Conservation (phyloP, 2,329 filamentous ascomycete species). For the Hypomyces rosellus region DNA sequence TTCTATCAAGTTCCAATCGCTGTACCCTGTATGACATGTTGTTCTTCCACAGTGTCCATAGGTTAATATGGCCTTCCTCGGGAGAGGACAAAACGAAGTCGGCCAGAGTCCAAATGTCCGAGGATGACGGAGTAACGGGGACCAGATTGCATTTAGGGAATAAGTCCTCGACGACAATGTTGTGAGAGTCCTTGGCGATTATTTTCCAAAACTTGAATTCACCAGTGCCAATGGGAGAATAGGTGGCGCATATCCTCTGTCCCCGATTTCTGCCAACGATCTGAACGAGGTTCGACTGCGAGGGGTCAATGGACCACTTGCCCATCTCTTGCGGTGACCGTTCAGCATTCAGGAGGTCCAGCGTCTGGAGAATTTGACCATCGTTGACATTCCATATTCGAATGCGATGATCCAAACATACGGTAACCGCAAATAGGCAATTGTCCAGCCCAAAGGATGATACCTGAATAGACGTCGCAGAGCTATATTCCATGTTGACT, state of each 20-base stretch:
- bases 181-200: conserved; percentile 59
- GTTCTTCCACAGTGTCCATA: conserved; percentile 83
- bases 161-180: conserved; percentile 62
- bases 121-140: conserved; percentile 63
- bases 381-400: conserved; percentile 84
- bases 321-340: conserved; percentile 60
- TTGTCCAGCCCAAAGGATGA: conserved; percentile 45
- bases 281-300: conserved; percentile 69
- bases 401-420: conserved; percentile 83
- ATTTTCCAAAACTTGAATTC: conserved; percentile 91
- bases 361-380: conserved; percentile 68
- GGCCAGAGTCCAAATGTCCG: conserved; percentile 71
- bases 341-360: conserved; percentile 68
- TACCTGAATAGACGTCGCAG: conserved; percentile 57
- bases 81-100: conserved; percentile 63
- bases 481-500: conserved; percentile 58
- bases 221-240: conserved; percentile 78
- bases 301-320: conserved; percentile 74
- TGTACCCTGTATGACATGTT: conserved; percentile 73
- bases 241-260: conserved; percentile 62
- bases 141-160: conserved; percentile 56
- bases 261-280: conserved; percentile 55
- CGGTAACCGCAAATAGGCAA: conserved; percentile 60
- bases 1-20: conserved; percentile 64
- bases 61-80: conserved; percentile 46